Evolutionary conservation across 2,329 filamentous ascomycete genomes (phyloP).

Genomic region (Microdochium nivale): DNA sequence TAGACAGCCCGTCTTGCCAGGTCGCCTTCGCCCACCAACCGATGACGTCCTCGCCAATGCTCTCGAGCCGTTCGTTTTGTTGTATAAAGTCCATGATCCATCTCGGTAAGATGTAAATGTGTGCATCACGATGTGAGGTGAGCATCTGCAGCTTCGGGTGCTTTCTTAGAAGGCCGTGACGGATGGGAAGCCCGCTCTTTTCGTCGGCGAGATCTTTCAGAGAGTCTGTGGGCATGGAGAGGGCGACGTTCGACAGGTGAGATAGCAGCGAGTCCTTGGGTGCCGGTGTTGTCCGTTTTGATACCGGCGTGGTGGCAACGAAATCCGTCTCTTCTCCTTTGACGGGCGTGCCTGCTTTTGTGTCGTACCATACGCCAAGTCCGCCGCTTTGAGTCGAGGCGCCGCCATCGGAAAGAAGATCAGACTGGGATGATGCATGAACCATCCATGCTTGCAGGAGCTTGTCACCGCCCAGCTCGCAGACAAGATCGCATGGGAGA

Average conservation of each 20-base stretch:
- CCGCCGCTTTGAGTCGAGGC: conserved; percentile 57
- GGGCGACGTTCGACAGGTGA: conserved; percentile 69
- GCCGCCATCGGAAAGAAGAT: conserved; percentile 40
- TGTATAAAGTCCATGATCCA: conserved; percentile 84
- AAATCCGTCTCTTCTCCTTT: conserved; percentile 95
- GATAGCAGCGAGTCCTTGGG: conserved; percentile 57
- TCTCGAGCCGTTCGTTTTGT: conserved; percentile 74
- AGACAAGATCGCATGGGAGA: conserved; percentile 87
- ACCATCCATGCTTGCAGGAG: conserved; percentile 91
- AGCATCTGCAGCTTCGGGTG: conserved; percentile 73
- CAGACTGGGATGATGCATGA: conserved; percentile 61
- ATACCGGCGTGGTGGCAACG: conserved; percentile 65
- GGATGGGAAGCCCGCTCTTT: conserved; percentile 62
- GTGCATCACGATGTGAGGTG: conserved; percentile 79
- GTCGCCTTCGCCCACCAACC: conserved; percentile 93
- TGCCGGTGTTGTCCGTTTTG: conserved; percentile 45
- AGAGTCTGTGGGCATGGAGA: conserved; percentile 81
- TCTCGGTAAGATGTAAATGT: conserved; percentile 87
- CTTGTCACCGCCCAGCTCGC: conserved; percentile 75
- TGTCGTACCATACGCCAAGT: conserved; percentile 85
- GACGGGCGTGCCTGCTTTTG: conserved; percentile 62
- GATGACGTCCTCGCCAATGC: conserved; percentile 81
- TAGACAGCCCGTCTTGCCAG: conserved; percentile 75
- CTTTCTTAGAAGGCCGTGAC: conserved; percentile 66
- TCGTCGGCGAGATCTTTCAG: conserved; percentile 76